These are phyloP conservation scores for Phytophthora brassicae DNA, from an alignment of 352 stramenopile species.

Conservation along the genomic window DNA sequence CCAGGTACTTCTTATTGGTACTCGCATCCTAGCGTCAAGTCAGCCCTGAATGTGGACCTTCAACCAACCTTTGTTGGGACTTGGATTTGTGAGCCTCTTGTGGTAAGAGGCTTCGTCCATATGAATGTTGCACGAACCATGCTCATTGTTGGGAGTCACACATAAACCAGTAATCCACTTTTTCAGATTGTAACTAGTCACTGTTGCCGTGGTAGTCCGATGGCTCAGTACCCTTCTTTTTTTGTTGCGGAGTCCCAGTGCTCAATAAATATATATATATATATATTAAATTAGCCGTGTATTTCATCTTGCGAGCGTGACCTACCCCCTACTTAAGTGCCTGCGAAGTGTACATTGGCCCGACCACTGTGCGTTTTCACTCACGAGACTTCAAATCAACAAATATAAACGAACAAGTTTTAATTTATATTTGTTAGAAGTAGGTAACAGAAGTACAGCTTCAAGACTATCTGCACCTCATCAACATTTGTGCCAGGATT, in stretches of 20 bases:
- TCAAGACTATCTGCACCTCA: too few species aligned
- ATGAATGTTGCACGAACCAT: neutral
- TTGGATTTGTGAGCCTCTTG: neutral
- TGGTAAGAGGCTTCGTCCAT: neutral
- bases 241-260: slow-evolving; percentile 9
- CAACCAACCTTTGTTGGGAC: neutral
- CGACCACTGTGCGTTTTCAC: too few species aligned
- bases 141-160: neutral
- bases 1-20: too few species aligned
- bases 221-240: neutral
- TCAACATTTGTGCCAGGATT: too few species aligned
- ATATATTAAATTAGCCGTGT: neutral
- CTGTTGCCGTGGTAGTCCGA: neutral
- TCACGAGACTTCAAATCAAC: too few species aligned
- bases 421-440: too few species aligned
- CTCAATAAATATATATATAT: too few species aligned
- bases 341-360: too few species aligned
- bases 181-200: neutral
- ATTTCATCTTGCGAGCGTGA: neutral
- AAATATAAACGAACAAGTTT: too few species aligned
- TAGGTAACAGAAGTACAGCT: too few species aligned
- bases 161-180: neutral
- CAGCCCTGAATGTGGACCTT: neutral
- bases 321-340: neutral
- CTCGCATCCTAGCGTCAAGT: neutral